Base-by-base conservation (phyloP, 1,284 basidiomycete species). In the Naganishia sp. region DNA sequence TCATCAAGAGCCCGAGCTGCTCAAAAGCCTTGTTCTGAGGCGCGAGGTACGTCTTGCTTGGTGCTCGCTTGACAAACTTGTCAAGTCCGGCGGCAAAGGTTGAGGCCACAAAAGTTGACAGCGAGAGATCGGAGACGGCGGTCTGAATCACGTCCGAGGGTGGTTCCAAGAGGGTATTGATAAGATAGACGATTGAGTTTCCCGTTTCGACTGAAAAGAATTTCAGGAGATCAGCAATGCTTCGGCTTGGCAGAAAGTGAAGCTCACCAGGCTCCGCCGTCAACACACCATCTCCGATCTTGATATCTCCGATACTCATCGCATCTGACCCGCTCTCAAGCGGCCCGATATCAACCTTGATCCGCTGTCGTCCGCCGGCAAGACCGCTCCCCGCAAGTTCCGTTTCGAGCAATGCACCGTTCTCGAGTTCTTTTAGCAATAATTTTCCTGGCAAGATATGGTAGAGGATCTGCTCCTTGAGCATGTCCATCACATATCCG, bases 21-120 rank as follows among this genome's bases (percentile, higher is more conserved):
- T 86, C 86, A 81, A 97, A 99, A 0, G 93, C 96, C 33, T 82
- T 79, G 75, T 99, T 98, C 49, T 86, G 87, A 0, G 96, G 96
- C 28, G 96, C 87, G 52, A 99, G 85, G 69, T 94, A 86, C 1
- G 92, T 90, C 5, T 90, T 88, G 10, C 85, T 86, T 0, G 90
- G 87, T 21, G 84, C 84, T 18, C 78, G 83, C 71, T 87, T 87
- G 52, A 94, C 81, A 13, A 80, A 81, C 49, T 89, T 86, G 9
- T 90, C 89, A 44, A 95, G 84, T 13, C 86, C 86, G 2, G 90
- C 88, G 2, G 94, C 90, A 75, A 92, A 93, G 18, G 94, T 83
- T 3, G 92, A 89, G 0, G 93, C 92, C 48, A 98, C 85, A 80
- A 94, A 99, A 1, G 88, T 87, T 0, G 94, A 95, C 23, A 93